Conservation (phyloP, 768 basidiomycete species). For the Galerina sulciceps region DNA sequence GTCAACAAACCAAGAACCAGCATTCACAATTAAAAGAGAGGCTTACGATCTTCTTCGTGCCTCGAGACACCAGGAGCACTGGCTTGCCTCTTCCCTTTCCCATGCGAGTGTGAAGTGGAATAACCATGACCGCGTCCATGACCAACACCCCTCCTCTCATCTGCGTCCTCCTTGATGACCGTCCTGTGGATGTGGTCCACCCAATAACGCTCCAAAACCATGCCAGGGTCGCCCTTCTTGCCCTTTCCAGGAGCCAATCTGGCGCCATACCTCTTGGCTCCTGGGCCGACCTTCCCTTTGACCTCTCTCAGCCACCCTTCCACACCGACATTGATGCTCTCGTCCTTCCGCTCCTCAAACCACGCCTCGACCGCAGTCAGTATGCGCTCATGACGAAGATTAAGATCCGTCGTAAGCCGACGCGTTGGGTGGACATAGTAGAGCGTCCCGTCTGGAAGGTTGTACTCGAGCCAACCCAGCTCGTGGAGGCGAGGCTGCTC, state of each 20-base stretch:
- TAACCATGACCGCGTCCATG: constrained; percentile 36
- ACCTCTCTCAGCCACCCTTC: constrained; percentile 67
- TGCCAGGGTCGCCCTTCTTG: constrained; percentile 32
- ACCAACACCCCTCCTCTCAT: constrained; percentile 3
- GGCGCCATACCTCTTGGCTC: background rate
- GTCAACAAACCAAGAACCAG: background rate
- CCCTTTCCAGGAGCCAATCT: constrained; percentile 21
- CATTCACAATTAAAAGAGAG: background rate
- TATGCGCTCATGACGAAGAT: constrained; percentile 56
- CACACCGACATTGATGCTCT: constrained; percentile 35
- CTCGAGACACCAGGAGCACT: constrained; percentile 13
- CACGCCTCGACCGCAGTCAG: constrained; percentile 55
- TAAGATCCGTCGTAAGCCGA: constrained; percentile 71
- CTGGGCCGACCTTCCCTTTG: too few species aligned
- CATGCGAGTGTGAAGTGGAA: constrained; percentile 5
- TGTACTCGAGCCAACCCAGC: constrained; percentile 77
- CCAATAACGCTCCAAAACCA: constrained; percentile 48
- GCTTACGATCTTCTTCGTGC: constrained; percentile 50
- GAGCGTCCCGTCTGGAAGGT: constrained; percentile 70
- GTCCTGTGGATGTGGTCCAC: constrained; percentile 67
- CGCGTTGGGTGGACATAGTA: constrained; percentile 73
- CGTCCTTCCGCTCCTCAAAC: constrained; percentile 39
- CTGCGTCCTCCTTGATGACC: constrained; percentile 32
- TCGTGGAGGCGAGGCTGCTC: constrained; percentile 42
- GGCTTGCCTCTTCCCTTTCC: constrained; percentile 25